A percentile compares a stretch with the other conserved stretches of the same genome.
Evolutionary conservation across 1,139 yeast genomes (phyloP).

Genomic region (Candida sojae): DNA sequence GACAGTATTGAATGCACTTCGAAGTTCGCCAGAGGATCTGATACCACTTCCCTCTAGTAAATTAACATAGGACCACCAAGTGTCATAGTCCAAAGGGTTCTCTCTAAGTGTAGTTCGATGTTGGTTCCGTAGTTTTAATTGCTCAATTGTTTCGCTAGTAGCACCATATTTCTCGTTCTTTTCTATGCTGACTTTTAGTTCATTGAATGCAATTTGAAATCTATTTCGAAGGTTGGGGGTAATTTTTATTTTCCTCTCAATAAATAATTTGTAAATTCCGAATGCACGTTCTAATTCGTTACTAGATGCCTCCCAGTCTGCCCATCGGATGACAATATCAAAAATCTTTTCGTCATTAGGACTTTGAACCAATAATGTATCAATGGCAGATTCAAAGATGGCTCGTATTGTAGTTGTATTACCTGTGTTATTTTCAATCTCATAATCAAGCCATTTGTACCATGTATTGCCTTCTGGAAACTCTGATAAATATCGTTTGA

Average conservation of each 20-base stretch:
- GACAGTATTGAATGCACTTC: constrained; percentile 45
- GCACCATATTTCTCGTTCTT: neutral
- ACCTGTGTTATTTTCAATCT: constrained; percentile 19
- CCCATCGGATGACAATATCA: constrained; percentile 50
- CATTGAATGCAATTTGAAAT: constrained; percentile 51
- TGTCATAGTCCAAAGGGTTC: constrained; percentile 64
- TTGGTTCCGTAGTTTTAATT: neutral
- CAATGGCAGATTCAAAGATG: constrained; percentile 70
- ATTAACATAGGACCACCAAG: constrained; percentile 78
- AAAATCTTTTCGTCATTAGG: constrained; percentile 22
- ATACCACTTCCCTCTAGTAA: constrained; percentile 30
- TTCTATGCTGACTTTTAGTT: constrained; percentile 44
- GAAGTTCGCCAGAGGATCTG: constrained; percentile 16
- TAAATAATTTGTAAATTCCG: constrained; percentile 58
- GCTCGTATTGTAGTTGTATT: constrained; percentile 42
- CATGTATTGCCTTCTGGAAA: constrained; percentile 62
- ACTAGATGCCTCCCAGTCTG: constrained; percentile 69
- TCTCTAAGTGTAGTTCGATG: constrained; percentile 29
- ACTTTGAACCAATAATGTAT: constrained; percentile 37
- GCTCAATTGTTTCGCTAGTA: neutral
- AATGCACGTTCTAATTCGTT: constrained; percentile 68
- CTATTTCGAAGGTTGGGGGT: constrained; percentile 38
- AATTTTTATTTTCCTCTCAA: constrained; percentile 31
- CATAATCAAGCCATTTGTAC: constrained; percentile 50
- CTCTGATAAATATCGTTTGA: constrained; percentile 53